Conservation (phyloP, 73 alveolate species). For the Tetrahymena malaccensis region DNA sequence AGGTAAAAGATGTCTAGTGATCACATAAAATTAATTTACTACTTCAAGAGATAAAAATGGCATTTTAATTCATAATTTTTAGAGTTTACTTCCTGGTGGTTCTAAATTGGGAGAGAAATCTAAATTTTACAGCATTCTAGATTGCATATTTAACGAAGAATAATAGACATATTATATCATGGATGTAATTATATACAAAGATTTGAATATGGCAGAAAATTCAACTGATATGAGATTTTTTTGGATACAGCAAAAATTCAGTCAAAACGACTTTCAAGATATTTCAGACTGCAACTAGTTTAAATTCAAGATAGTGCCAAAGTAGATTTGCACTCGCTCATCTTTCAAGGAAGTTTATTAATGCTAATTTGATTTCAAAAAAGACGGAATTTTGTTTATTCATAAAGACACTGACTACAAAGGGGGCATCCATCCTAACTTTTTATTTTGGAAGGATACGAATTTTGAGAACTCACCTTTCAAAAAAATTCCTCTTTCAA, state of each 20-base stretch:
- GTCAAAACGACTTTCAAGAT: background rate
- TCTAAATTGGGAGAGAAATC: background rate
- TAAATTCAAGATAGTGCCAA: background rate
- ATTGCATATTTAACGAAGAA: background rate
- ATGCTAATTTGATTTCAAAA: background rate
- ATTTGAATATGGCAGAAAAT: background rate
- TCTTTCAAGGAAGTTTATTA: background rate
- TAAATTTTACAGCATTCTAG: background rate
- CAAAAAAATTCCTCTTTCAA: background rate
- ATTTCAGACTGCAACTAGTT: background rate
- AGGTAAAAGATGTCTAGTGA: background rate
- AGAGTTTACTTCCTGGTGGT: background rate
- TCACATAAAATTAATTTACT: background rate
- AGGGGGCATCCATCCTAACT: background rate
- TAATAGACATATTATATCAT: background rate
- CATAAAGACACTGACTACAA: background rate
- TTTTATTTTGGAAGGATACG: background rate
- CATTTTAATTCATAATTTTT: background rate
- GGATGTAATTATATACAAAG: background rate
- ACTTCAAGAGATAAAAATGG: background rate
- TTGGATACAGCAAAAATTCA: background rate
- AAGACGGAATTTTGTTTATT: background rate
- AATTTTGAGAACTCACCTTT: background rate
- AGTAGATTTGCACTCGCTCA: background rate
- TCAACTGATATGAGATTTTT: background rate